Evolutionary conservation across 2,329 filamentous ascomycete genomes (phyloP).

Genomic region (Helotiales sp.): DNA sequence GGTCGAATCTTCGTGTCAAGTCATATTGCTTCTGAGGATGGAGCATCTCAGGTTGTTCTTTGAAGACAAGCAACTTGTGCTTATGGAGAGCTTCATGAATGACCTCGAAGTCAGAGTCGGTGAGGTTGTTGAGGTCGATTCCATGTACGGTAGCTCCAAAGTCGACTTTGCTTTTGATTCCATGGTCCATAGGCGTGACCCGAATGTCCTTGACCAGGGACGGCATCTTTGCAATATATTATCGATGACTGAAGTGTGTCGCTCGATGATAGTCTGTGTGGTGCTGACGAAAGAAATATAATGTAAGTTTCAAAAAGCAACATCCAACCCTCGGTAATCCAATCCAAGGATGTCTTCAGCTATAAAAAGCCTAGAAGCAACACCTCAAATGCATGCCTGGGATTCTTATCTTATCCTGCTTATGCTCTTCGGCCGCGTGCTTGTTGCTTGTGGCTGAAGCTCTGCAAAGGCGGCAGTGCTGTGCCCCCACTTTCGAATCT

Average conservation of each 20-base stretch:
- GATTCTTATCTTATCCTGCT: no score
- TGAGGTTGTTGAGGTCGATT: conserved; percentile 39
- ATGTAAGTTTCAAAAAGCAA: not conserved
- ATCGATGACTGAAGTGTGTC: no score
- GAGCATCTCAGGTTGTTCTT: conserved; percentile 39
- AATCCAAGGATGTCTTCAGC: no score
- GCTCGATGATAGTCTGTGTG: not conserved
- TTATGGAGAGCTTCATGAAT: conserved; percentile 37
- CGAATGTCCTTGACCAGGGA: conserved; percentile 31
- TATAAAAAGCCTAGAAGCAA: no score
- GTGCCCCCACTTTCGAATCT: no score
- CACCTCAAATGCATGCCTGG: no score
- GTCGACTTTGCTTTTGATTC: conserved; percentile 34
- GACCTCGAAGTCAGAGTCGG: conserved; percentile 35
- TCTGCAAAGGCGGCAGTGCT: no score
- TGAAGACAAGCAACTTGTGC: conserved; percentile 40
- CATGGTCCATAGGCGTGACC: conserved; percentile 31
- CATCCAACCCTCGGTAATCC: not conserved
- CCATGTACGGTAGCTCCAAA: conserved; percentile 39
- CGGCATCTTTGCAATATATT: conserved; percentile 18
- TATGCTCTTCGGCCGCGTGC: no score
- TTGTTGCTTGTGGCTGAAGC: no score
- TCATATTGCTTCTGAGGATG: conserved; percentile 38
- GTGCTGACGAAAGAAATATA: conserved; percentile 6
- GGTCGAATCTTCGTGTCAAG: conserved; percentile 37